A percentile compares a stretch with the other conserved stretches of the same genome.
Evolutionary conservation across 257 asterid genomes (phyloP).

Genomic region (Capsicum rhomboideum): DNA sequence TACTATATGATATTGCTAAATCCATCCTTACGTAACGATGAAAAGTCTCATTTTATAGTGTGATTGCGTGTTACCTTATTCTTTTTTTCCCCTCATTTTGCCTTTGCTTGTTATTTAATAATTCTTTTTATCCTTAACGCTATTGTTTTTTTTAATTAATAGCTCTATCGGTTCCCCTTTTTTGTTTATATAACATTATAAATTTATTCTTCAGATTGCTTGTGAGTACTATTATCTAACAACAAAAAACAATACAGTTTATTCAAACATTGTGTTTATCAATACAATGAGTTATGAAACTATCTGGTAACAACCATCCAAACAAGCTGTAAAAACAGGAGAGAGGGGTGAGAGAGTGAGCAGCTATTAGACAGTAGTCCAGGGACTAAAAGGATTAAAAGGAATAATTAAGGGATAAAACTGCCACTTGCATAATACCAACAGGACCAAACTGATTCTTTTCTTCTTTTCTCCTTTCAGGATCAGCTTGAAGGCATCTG

Average conservation of each 20-base stretch:
- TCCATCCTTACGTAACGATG: background rate
- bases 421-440: background rate
- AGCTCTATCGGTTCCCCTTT: background rate
- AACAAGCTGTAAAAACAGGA: no score
- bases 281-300: background rate
- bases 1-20: background rate
- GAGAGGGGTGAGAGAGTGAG: no score
- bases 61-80: background rate
- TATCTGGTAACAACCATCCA: background rate
- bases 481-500: background rate
- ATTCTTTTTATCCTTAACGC: background rate
- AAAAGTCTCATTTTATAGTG: background rate
- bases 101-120: background rate
- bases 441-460: background rate
- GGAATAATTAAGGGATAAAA: background rate
- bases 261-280: background rate
- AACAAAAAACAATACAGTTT: background rate
- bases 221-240: background rate
- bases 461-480: background rate
- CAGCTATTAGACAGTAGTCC: background rate
- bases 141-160: background rate
- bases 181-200: background rate
- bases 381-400: background rate
- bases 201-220: no score
- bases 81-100: background rate